Conservation (phyloP, 441 rosid genomes). For the Pelargonium exstipulatum region DNA sequence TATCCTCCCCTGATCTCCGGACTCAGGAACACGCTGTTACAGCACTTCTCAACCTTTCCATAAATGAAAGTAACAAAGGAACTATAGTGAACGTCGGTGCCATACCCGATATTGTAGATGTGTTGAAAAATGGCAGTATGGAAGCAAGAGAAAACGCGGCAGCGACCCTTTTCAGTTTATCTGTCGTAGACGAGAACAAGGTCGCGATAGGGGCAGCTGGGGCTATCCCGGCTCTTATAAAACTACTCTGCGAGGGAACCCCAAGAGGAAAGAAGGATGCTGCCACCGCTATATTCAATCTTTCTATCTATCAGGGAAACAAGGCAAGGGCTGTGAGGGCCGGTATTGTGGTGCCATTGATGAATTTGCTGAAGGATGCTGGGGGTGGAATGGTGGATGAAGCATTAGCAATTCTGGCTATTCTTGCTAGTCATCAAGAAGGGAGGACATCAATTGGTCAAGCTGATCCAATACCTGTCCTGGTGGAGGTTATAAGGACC, state of each 20-base stretch:
- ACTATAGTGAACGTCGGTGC: constrained; percentile 90
- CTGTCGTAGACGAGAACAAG: constrained; percentile 88
- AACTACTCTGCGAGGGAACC: constrained; percentile 74
- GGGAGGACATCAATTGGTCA: constrained; percentile 72
- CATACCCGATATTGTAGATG: constrained; percentile 82
- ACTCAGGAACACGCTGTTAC: constrained; percentile 97
- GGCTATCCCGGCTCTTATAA: constrained; percentile 86
- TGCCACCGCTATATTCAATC: constrained; percentile 88
- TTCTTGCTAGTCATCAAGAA: constrained; percentile 82
- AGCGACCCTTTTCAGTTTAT: constrained; percentile 91
- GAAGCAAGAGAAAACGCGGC: constrained; percentile 99
- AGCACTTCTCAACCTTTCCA: constrained; percentile 93
- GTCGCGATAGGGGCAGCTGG: constrained; percentile 95
- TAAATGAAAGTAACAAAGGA: constrained; percentile 85
- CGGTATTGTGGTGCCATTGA: constrained; percentile 70
- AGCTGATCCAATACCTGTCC: constrained; percentile 61
- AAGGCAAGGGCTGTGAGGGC: constrained; percentile 92
- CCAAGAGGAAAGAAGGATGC: constrained; percentile 96
- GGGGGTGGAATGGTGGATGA: constrained; percentile 99
- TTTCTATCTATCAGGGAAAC: constrained; percentile 92
- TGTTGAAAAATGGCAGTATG: constrained; percentile 83
- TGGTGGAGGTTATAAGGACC: constrained; percentile 71
- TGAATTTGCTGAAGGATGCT: constrained; percentile 69
- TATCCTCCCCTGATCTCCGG: constrained; percentile 70
- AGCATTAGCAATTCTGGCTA: constrained; percentile 85